Conservation (phyloP, 139 green algal species). For the Zygnema cylindricum region DNA sequence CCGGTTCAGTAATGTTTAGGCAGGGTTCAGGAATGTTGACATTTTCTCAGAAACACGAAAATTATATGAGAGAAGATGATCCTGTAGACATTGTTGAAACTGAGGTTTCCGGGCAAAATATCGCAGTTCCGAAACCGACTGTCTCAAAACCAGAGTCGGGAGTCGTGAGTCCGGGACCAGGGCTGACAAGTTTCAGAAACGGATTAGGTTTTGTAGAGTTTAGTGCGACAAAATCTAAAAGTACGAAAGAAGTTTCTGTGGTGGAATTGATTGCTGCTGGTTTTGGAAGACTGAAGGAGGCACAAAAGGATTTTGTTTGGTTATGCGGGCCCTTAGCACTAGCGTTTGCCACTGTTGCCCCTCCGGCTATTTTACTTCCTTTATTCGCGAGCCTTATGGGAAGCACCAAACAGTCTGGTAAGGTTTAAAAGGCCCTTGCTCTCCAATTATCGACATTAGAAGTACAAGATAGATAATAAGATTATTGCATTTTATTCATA, state of each 20-base stretch:
- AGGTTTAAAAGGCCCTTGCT: not conserved
- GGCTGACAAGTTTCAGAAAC: not conserved
- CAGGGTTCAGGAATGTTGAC: not conserved
- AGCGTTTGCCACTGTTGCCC: not conserved
- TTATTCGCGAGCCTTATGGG: not conserved
- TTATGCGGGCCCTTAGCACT: not conserved
- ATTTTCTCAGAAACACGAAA: not conserved
- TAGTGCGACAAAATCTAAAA: not conserved
- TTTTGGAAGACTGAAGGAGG: not conserved
- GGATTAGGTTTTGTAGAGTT: not conserved
- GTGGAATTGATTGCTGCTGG: not conserved
- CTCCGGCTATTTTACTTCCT: not conserved
- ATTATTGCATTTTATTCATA: not conserved
- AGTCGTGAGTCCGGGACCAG: not conserved
- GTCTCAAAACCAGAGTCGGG: not conserved
- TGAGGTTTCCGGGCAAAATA: not conserved
- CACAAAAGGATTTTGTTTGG: not conserved
- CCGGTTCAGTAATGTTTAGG: not conserved
- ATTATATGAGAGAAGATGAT: not conserved
- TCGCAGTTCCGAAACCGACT: not conserved
- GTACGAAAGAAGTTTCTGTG: not conserved
- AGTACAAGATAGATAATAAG: not conserved
- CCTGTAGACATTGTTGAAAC: not conserved
- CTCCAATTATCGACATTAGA: not conserved
- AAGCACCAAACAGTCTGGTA: not conserved